phyloP scores from a whole-genome alignment of 2,329 filamentous ascomycete species.

The Colletotrichum lentis region DNA sequence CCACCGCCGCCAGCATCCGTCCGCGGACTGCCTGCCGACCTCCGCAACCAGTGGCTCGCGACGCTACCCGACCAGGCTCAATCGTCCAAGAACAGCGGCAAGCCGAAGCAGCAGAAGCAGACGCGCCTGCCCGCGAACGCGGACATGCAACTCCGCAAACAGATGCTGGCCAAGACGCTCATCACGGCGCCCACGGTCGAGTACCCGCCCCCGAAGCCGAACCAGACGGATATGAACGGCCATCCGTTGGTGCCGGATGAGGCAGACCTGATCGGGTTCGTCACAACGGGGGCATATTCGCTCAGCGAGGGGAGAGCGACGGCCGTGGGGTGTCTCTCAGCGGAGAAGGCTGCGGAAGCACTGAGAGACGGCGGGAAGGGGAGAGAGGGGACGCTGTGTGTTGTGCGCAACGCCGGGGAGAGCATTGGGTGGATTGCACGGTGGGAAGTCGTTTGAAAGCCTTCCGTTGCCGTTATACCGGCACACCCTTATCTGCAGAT shows the following conservation, averaged over 20 bases:
- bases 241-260: slow-evolving; percentile 76
- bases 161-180: slow-evolving; percentile 58
- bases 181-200: slow-evolving; percentile 49
- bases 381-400: slow-evolving; percentile 68
- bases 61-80: slow-evolving; percentile 50
- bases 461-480: neutral
- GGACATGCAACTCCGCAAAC: slow-evolving; percentile 52
- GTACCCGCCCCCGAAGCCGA: slow-evolving; percentile 49
- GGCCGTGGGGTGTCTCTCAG: slow-evolving; percentile 75
- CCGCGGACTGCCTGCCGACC: slow-evolving; percentile 52
- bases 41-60: slow-evolving; percentile 77
- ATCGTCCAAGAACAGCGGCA: slow-evolving; percentile 35
- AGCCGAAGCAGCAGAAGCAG: slow-evolving; percentile 41
- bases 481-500: neutral
- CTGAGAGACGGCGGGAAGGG: slow-evolving; percentile 40
- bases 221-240: slow-evolving; percentile 52
- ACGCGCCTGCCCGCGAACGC: slow-evolving; percentile 39
- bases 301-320: slow-evolving; percentile 78
- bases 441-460: slow-evolving; percentile 73
- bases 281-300: slow-evolving; percentile 86
- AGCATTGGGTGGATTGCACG: slow-evolving; percentile 78
- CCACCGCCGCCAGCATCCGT: slow-evolving; percentile 42
- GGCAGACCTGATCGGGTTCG: slow-evolving; percentile 84
- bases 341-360: slow-evolving; percentile 63
- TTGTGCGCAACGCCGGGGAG: slow-evolving; percentile 84